Evolutionary conservation across 1,284 basidiomycete genomes (phyloP), one percentile per base, ranked within the genome.

Genomic region (Tylopilus sp.): DNA sequence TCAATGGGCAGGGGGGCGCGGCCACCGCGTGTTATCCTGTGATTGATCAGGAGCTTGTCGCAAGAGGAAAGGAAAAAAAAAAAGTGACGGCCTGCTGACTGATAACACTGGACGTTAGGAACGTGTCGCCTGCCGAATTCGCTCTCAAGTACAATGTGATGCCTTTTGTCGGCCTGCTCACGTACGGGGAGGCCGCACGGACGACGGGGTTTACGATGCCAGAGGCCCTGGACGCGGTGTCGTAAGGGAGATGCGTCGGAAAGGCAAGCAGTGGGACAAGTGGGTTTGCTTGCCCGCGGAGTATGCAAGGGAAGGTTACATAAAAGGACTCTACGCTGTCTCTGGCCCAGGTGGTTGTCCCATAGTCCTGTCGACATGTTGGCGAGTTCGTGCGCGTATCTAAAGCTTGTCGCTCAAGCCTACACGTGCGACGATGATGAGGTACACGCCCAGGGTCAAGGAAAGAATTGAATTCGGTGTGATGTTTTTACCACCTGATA

Each of bases 91-190:
- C 15, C 41, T 34, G 37, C 30, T 47, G 46, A 38, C 43, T 41
- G 55, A 64, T 59, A 63, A 51, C 56, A 49, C 30, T 57, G 48
- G 16, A 37, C 21, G 47, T 9, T 53, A 91, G 89, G 64, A 78
- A 83, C 59, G 74, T 77, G 33, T 71, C 78, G 11, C 74, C 86
- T 13, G 84, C 84, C 6, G 71, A 81, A 50, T 95, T 92, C 64
- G 74, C 79, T 0, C 76, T 96, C 40, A 88, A 88, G 63, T 96
- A 93, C 72, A 94, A 95, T 60, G 66, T 92, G 23, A 95, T 95
- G 91, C 92, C 92, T 12, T 84, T 88, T 60, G 88, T 95, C 13
- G 92, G 92, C 6, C 56, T 81, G 33, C 74, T 96, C 39, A 84
- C 79, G 4, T 88, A 84, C 48, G 90, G 90, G 18, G 83, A 87